Conservation (phyloP, 306 rosid species). For the Coriaria nepalensis region DNA sequence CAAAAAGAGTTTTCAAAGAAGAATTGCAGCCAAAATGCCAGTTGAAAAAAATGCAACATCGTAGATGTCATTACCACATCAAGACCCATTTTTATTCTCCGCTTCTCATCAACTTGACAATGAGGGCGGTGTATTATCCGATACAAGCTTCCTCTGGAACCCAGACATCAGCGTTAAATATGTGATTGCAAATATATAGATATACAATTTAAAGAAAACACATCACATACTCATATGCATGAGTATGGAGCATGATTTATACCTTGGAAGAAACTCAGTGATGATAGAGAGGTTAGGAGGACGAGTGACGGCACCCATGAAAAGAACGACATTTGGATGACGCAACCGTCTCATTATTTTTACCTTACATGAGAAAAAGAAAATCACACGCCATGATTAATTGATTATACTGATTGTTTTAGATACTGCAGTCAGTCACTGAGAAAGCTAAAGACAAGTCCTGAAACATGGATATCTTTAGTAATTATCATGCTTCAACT, state of each 20-base stretch:
- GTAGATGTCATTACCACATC: constrained; percentile 64
- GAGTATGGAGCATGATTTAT: constrained; percentile 10
- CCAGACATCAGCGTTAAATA: not conserved
- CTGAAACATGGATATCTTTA: no score
- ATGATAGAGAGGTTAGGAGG: constrained; percentile 94
- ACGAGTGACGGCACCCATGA: constrained; percentile 98
- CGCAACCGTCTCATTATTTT: constrained; percentile 96
- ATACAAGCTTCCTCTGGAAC: constrained; percentile 81
- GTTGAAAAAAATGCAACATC: constrained; percentile 5
- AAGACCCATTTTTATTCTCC: constrained; percentile 91
- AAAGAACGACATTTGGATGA: constrained; percentile 94
- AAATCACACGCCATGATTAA: constrained; percentile 14
- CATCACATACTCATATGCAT: no score
- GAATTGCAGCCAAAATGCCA: constrained; percentile 8
- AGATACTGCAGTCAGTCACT: no score
- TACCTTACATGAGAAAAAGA: constrained; percentile 42
- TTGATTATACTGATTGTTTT: not conserved
- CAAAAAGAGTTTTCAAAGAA: constrained; percentile 13
- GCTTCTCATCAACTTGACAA: constrained; percentile 77
- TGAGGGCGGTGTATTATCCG: constrained; percentile 85
- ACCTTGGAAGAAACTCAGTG: constrained; percentile 97
- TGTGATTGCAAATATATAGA: no score
- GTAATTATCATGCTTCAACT: no score
- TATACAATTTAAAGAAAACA: no score
- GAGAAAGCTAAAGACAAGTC: no score